phyloP scores from a whole-genome alignment of 495 filamentous ascomycete species.

The Lasiosphaeria ovina region DNA sequence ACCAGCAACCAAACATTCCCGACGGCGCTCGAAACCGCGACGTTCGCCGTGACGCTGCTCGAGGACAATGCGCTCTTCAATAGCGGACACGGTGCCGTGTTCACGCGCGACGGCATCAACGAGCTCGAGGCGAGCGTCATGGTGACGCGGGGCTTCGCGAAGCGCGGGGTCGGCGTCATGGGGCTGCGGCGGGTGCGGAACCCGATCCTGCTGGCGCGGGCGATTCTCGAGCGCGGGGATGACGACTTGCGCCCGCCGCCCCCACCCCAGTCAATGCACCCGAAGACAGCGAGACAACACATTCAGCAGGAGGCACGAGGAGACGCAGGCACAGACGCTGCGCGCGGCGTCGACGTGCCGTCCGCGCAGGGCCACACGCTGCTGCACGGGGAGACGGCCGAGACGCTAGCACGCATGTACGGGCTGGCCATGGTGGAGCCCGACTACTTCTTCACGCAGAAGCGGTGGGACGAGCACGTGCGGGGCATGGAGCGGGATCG shows the following conservation, averaged over 20 bases:
- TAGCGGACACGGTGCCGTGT: constrained; percentile 80
- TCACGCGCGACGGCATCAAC: constrained; percentile 75
- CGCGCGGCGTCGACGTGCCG: constrained; percentile 32
- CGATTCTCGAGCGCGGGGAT: constrained; percentile 65
- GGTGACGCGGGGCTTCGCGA: constrained; percentile 70
- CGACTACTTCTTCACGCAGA: constrained; percentile 74
- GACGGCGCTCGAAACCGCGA: constrained; percentile 68
- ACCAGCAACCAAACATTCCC: constrained; percentile 19
- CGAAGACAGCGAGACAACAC: background rate
- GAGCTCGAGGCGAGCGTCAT: constrained; percentile 91
- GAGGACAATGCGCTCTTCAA: constrained; percentile 87
- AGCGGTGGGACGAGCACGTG: constrained; percentile 79
- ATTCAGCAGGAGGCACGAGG: too few relatives aligned
- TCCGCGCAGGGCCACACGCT: constrained; percentile 64
- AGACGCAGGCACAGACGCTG: too few relatives aligned
- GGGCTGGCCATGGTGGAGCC: constrained; percentile 66
- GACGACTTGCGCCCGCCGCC: constrained; percentile 40
- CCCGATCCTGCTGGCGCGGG: constrained; percentile 71
- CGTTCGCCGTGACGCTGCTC: constrained; percentile 70
- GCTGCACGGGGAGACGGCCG: constrained; percentile 64
- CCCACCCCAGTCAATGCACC: constrained; percentile 18
- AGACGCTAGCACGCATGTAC: constrained; percentile 63
- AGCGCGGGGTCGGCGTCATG: constrained; percentile 75
- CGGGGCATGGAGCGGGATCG: constrained; percentile 60
- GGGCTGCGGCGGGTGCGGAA: constrained; percentile 71